phyloP scores from a whole-genome alignment of 331 rosid species.

The Dryas integrifolia region DNA sequence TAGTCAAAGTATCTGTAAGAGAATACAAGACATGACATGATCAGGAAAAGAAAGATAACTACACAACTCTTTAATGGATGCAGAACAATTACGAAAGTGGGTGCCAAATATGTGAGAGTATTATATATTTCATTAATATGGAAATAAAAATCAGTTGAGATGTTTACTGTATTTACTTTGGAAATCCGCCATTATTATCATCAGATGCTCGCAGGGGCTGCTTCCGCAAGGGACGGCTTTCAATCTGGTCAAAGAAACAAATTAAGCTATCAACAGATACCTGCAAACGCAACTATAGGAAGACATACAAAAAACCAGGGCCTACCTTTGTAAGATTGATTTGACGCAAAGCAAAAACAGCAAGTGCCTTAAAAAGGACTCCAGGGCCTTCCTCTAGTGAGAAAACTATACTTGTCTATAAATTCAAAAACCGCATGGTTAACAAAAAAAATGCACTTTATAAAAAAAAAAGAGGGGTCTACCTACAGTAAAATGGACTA shows the following conservation, averaged over 20 bases:
- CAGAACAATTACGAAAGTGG: not conserved
- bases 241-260: constrained; percentile 60
- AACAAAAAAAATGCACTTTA: not conserved
- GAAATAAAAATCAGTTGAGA: constrained; percentile 10
- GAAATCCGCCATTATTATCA: constrained; percentile 49
- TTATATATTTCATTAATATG: not conserved
- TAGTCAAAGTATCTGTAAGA: constrained; percentile 78
- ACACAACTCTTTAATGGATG: constrained; percentile 17
- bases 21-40: constrained; percentile 19
- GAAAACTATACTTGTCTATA: constrained; percentile 93
- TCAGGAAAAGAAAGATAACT: constrained; percentile 7
- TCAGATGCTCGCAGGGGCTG: constrained; percentile 67
- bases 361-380: constrained; percentile 94
- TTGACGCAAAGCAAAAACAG: constrained; percentile 90
- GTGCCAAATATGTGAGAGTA: not conserved
- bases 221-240: constrained; percentile 91
- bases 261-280: constrained; percentile 21
- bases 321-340: constrained; percentile 82
- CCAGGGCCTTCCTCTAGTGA: constrained; percentile 98
- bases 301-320: constrained; percentile 3
- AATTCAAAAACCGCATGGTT: constrained; percentile 25
- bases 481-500: not conserved
- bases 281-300: constrained; percentile 18
- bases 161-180: constrained; percentile 50
- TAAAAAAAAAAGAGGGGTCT: not conserved